These are phyloP conservation scores for Raphanus sativus DNA, from an alignment of 345 rosid species.

Conservation along the genomic window DNA sequence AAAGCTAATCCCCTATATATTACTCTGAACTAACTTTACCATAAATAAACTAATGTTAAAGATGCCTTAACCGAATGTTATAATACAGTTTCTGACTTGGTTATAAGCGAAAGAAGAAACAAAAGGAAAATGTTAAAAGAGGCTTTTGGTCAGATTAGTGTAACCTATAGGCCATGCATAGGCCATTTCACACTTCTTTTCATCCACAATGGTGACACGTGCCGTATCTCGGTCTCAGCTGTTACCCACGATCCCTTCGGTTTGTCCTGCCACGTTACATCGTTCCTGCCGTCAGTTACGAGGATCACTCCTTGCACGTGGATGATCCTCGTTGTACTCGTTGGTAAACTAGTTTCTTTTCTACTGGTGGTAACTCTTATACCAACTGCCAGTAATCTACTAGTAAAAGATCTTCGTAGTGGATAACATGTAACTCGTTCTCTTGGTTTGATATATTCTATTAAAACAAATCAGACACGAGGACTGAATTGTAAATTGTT, in stretches of 20 bases:
- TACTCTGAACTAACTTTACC: neutral
- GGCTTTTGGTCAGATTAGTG: conserved; percentile 42
- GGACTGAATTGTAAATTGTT: neutral
- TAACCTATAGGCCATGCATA: conserved; percentile 62
- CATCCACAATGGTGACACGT: conserved; percentile 47
- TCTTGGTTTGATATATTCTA: neutral
- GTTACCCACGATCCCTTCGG: conserved; percentile 37
- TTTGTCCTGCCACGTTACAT: conserved; percentile 20
- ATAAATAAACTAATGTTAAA: neutral
- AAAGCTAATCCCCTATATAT: neutral
- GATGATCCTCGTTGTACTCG: neutral
- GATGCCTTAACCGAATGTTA: neutral
- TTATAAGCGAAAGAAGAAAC: conserved; percentile 18
- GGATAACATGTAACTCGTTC: neutral
- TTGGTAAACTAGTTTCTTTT: conserved; percentile 14
- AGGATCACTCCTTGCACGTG: conserved; percentile 22
- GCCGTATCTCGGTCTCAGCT: conserved; percentile 27
- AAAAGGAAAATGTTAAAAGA: conserved; percentile 34
- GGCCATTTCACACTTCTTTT: conserved; percentile 48
- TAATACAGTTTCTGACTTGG: neutral
- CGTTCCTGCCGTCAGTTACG: conserved; percentile 31
- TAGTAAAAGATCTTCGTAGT: neutral
- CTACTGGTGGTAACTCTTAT: conserved; percentile 28
- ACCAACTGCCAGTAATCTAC: neutral
- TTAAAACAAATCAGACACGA: neutral